Evolutionary conservation across 2,329 filamentous ascomycete genomes (phyloP), one percentile per base, ranked within the genome.

Genomic region (Alternaria dauci): DNA sequence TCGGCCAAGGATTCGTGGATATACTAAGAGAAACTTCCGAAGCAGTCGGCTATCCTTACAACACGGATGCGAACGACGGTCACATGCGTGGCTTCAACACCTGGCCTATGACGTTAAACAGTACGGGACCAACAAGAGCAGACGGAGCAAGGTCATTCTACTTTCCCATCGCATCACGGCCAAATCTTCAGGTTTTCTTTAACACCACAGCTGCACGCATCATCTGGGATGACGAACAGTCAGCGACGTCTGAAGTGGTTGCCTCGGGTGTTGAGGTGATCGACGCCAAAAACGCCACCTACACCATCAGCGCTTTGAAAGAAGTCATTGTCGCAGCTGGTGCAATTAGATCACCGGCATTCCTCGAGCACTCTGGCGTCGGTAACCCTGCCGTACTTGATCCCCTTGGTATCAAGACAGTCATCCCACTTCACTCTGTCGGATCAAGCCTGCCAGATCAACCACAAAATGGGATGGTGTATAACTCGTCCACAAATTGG

Each of bases 71-170:
- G 2, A 83, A 84, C 64, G 74, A 72, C 12, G 82, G 83, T 5
- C 56, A 67, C 12, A 79, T 84, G 79, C 64, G 76, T n/a, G 83
- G 83, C 9, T 83, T 80, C 60, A 71, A 72, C 16, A 60, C 79
- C 2, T 82, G 76, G 69, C 80, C 82, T 2, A 76, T 74, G 64
- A 84, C 81, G 1, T 55, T 83, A 16, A 74, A 84, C 58, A 60
- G 70, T 1, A 69, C 71, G 2, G 69, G 71, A 16, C 72, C 79
- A 61, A 71, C 81, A 11, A 78, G 82, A 11, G 77, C 80, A 57
- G 82, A 85, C 70, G 81, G 83, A 36, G 82, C 81, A 4, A 73
- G 81, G 16, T 80, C 82, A 5, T 85, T 82, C 63, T 84, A 83
- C 64, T 82, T 75, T 54, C 81, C 82, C 2, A 68, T 81, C 57